A percentile compares a stretch with the other conserved stretches of the same genome.
phyloP scores from a whole-genome alignment of 169 alveolate species.

The Cryptosporidium sp. region DNA sequence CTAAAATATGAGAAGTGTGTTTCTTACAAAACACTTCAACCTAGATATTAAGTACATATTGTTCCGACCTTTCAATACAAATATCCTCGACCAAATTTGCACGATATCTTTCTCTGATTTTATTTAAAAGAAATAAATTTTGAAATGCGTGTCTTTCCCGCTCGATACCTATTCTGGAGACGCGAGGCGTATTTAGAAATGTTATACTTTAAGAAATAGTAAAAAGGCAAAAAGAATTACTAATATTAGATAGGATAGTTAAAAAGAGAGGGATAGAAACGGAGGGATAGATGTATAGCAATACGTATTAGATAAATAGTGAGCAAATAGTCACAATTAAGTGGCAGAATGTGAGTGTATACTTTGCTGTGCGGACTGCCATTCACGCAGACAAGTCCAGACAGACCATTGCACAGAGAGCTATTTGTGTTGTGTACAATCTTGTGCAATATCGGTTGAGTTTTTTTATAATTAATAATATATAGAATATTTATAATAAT shows the following conservation, averaged over 20 bases:
- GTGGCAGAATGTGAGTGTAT: constrained; percentile 77
- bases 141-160: constrained; percentile 28
- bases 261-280: constrained; percentile 59
- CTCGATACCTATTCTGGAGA: constrained; percentile 29
- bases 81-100: too few relatives aligned
- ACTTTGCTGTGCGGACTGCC: constrained; percentile 77
- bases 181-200: constrained; percentile 8
- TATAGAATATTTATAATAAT: neutral
- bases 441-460: constrained; percentile 54
- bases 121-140: neutral
- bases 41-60: neutral
- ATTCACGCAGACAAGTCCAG: constrained; percentile 78
- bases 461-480: constrained; percentile 16
- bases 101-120: neutral
- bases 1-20: neutral
- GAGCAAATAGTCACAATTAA: constrained; percentile 60
- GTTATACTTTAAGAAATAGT: neutral
- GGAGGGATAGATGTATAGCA: constrained; percentile 69
- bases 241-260: constrained; percentile 46
- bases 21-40: neutral
- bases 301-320: constrained; percentile 52
- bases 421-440: constrained; percentile 63
- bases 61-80: neutral
- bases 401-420: constrained; percentile 78
- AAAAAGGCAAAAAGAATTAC: constrained; percentile 6